Conservation (phyloP, 2,329 filamentous ascomycete species). For the Colletotrichum sp. region DNA sequence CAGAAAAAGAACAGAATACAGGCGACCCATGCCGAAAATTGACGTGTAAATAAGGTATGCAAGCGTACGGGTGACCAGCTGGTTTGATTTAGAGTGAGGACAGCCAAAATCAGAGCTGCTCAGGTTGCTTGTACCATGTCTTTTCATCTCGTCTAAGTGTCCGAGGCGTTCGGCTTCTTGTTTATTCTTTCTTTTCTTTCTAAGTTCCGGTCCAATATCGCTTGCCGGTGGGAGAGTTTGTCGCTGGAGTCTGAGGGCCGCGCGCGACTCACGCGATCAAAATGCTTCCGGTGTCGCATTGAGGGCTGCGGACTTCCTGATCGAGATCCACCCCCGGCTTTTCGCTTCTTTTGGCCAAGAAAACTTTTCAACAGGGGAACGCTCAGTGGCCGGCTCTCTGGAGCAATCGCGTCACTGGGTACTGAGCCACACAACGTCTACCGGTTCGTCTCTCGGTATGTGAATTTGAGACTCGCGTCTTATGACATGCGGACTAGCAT, state of each 20-base stretch:
- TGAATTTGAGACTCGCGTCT: neutral
- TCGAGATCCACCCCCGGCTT: neutral
- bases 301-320: neutral
- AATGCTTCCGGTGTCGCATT: neutral
- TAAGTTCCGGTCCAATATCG: neutral
- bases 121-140: neutral
- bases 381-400: neutral
- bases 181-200: neutral
- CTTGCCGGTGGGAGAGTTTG: neutral
- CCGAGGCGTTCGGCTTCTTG: neutral
- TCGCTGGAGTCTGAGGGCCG: neutral
- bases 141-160: neutral
- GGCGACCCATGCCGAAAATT: neutral
- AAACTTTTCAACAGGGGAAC: neutral
- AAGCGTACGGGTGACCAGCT: neutral
- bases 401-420: rapidly evolving
- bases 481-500: neutral
- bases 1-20: neutral
- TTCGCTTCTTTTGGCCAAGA: neutral
- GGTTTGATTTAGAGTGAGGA: neutral
- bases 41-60: neutral
- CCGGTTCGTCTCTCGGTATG: neutral
- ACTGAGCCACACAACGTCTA: neutral
- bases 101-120: neutral
- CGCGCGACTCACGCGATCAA: neutral